A percentile compares a stretch with the other conserved stretches of the same genome.
Evolutionary conservation across 768 basidiomycete species (phyloP).

Genomic region (Neoboletus magnificus): DNA sequence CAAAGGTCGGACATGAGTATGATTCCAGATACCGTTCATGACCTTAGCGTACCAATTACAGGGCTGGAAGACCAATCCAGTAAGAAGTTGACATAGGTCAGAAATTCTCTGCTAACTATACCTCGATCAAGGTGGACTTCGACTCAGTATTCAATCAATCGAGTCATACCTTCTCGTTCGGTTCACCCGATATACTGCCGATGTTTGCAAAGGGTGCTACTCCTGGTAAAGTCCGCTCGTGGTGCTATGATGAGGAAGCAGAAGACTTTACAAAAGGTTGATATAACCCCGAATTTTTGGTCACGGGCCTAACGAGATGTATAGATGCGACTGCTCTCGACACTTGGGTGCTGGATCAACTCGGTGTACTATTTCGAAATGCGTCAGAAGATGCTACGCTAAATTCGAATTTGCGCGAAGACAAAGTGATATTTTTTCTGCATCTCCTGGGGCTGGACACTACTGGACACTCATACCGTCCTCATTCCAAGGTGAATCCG

Average conservation of each 20-base stretch:
- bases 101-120: not conserved
- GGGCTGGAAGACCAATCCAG: conserved; percentile 88
- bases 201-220: conserved; percentile 81
- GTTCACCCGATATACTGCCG: conserved; percentile 84
- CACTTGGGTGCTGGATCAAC: conserved; percentile 72
- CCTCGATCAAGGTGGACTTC: conserved; percentile 55
- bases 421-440: conserved; percentile 74
- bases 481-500: conserved; percentile 63
- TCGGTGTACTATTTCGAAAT: conserved; percentile 59
- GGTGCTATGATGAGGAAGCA: conserved; percentile 71
- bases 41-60: conserved; percentile 23
- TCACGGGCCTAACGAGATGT: not conserved
- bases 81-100: conserved; percentile 22
- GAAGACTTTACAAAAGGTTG: conserved; percentile 87
- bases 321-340: conserved; percentile 76
- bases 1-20: conserved; percentile 50
- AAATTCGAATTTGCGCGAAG: conserved; percentile 48
- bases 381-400: conserved; percentile 53
- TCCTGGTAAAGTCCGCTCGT: conserved; percentile 65
- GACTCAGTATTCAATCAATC: conserved; percentile 89
- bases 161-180: conserved; percentile 73
- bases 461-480: conserved; percentile 83
- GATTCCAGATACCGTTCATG: conserved; percentile 3
- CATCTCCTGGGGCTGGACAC: conserved; percentile 84
- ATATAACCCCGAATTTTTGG: not conserved